Percentiles rank a stretch among this genome's conserved stretches.
phyloP scores from a whole-genome alignment of 1,139 yeast genomes.

The Scheffersomyces titani region DNA sequence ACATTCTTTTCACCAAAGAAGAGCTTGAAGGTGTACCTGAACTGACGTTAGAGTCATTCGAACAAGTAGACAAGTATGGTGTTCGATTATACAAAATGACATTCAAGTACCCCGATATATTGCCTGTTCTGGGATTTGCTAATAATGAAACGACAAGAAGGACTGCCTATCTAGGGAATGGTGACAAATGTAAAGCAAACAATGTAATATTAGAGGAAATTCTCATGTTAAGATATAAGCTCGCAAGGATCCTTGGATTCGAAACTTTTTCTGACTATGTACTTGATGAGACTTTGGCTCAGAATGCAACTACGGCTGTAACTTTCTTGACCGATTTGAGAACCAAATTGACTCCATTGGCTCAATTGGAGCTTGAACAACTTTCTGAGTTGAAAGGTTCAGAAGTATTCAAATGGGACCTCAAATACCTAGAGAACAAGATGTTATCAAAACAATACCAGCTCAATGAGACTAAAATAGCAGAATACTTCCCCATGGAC shows the following conservation, averaged over 20 bases:
- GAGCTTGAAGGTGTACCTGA: slow-evolving; percentile 77
- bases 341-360: slow-evolving; percentile 58
- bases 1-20: slow-evolving; percentile 55
- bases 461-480: slow-evolving; percentile 69
- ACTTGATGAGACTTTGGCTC: slow-evolving; percentile 80
- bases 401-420: slow-evolving; percentile 76
- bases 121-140: slow-evolving; percentile 75
- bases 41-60: slow-evolving; percentile 59
- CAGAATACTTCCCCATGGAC: slow-evolving; percentile 78
- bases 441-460: slow-evolving; percentile 66
- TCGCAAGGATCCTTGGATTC: slow-evolving; percentile 68
- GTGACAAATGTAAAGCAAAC: slow-evolving; percentile 64
- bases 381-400: slow-evolving; percentile 55
- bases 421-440: slow-evolving; percentile 61
- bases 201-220: slow-evolving; percentile 60
- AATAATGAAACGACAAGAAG: slow-evolving; percentile 63
- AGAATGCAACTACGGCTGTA: slow-evolving; percentile 58
- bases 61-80: slow-evolving; percentile 43
- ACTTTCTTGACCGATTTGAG: slow-evolving; percentile 63
- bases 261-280: slow-evolving; percentile 65
- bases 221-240: slow-evolving; percentile 57
- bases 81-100: slow-evolving; percentile 60
- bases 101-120: slow-evolving; percentile 76
- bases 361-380: slow-evolving; percentile 51
- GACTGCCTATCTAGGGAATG: slow-evolving; percentile 63